Conservation (phyloP, 2,329 filamentous ascomycete species). For the Myriosclerotinia scirpicola region DNA sequence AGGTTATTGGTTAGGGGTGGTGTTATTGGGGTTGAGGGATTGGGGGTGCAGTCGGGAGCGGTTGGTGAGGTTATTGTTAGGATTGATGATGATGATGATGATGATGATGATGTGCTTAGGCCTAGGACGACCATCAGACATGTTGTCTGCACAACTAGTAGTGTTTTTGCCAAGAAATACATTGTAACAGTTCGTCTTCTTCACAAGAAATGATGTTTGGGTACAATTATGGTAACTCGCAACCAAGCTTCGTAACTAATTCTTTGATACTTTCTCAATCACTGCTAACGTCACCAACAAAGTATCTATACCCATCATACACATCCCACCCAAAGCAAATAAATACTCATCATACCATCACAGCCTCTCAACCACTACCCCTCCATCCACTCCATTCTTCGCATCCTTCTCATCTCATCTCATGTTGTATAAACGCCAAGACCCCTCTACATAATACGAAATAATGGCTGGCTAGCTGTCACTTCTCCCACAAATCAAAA, state of each 20-base stretch:
- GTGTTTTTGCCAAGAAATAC: neutral
- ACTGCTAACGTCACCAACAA: neutral
- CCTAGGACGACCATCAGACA: neutral
- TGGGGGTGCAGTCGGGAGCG: neutral
- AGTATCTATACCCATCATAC: neutral
- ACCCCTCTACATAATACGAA: no score
- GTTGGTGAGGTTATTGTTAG: neutral
- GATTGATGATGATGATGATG: neutral
- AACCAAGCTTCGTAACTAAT: no score
- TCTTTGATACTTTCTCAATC: neutral
- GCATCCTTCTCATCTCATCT: no score
- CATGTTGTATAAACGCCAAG: no score
- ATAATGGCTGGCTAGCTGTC: no score
- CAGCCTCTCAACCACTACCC: no score
- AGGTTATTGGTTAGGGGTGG: conserved; percentile 41
- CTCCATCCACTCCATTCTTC: no score
- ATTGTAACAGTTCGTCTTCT: neutral
- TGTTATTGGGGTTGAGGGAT: neutral
- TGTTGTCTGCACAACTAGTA: neutral
- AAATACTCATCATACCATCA: no score
- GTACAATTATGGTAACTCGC: neutral
- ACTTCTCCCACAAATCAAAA: no score
- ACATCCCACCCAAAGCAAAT: no score
- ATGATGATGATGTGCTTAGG: neutral
- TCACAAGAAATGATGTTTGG: neutral